A percentile compares a stretch with the other conserved stretches of the same genome.
These are phyloP conservation scores for Metschnikowia borealis DNA, from an alignment of 805 yeast genomes.

Conservation along the genomic window DNA sequence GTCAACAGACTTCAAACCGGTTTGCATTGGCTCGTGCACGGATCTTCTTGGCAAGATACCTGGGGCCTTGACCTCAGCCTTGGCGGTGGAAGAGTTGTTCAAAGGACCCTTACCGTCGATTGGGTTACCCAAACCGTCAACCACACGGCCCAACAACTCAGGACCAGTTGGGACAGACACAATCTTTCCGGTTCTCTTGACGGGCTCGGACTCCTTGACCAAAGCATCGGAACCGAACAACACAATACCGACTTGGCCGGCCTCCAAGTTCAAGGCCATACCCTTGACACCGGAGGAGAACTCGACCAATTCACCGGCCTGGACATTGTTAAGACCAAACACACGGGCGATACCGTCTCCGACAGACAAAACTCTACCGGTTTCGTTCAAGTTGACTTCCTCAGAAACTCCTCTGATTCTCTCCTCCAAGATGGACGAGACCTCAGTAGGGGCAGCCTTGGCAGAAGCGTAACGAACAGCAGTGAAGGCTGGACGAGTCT, in stretches of 20 bases:
- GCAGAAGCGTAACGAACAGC: constrained; percentile 87
- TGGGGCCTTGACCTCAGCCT: constrained; percentile 99
- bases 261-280: constrained; percentile 99
- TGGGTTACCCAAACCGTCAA: constrained; percentile 98
- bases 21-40: constrained; percentile 98
- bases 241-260: constrained; percentile 99
- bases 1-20: constrained; percentile 98
- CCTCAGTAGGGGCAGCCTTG: constrained; percentile 99
- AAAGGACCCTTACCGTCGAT: constrained; percentile 99
- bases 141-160: constrained; percentile 96
- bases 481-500: constrained; percentile 72
- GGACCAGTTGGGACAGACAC: constrained; percentile 99
- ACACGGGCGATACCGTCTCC: constrained; percentile 99
- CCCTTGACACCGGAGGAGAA: constrained; percentile 99
- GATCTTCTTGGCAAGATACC: constrained; percentile 99
- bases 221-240: constrained; percentile 98
- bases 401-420: constrained; percentile 98
- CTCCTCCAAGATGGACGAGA: constrained; percentile 97
- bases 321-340: constrained; percentile 98
- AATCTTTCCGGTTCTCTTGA: constrained; percentile 99
- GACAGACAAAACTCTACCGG: constrained; percentile 98
- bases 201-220: constrained; percentile 99
- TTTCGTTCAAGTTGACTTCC: constrained; percentile 96
- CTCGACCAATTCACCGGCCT: constrained; percentile 99
- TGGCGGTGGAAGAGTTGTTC: constrained; percentile 73